Conservation (phyloP, 1,284 basidiomycete genomes). For the Cutaneotrichosporon arboriforme region DNA sequence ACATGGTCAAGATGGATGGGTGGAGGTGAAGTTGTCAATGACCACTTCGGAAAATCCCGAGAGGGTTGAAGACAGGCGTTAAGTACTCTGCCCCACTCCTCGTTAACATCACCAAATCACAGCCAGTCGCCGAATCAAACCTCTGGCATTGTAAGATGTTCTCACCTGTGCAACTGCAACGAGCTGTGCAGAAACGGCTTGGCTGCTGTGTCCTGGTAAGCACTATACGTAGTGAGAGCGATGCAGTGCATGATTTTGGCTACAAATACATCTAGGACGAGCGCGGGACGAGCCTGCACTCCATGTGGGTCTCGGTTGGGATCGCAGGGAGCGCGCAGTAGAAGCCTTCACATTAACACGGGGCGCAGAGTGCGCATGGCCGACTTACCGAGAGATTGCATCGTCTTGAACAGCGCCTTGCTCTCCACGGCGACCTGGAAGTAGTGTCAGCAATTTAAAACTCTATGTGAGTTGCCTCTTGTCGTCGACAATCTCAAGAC, state of each 20-base stretch:
- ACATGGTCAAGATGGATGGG: not conserved
- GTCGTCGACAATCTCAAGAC: not conserved
- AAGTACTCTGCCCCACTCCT: no score
- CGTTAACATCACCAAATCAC: no score
- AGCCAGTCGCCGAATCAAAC: no score
- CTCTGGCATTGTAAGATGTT: no score
- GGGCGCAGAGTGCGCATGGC: not conserved
- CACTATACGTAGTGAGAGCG: no score
- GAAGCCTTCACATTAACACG: slow-evolving; percentile 53
- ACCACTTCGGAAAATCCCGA: no score
- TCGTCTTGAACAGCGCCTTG: slow-evolving; percentile 63
- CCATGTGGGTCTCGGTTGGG: slow-evolving; percentile 65
- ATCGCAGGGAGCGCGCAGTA: slow-evolving; percentile 70
- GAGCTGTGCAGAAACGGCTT: no score
- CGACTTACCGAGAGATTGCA: slow-evolving; percentile 53
- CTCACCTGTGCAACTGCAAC: no score
- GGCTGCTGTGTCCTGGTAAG: no score
- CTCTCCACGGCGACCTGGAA: slow-evolving; percentile 62
- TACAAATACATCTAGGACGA: slow-evolving; percentile 46
- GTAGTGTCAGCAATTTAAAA: not conserved
- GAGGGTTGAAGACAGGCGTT: no score
- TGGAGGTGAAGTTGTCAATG: slow-evolving; percentile 2
- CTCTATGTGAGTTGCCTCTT: not conserved
- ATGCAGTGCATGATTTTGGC: no score
- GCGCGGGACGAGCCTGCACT: slow-evolving; percentile 54